Conservation (phyloP, 805 yeast species). For the Jamesozyma hellenica region DNA sequence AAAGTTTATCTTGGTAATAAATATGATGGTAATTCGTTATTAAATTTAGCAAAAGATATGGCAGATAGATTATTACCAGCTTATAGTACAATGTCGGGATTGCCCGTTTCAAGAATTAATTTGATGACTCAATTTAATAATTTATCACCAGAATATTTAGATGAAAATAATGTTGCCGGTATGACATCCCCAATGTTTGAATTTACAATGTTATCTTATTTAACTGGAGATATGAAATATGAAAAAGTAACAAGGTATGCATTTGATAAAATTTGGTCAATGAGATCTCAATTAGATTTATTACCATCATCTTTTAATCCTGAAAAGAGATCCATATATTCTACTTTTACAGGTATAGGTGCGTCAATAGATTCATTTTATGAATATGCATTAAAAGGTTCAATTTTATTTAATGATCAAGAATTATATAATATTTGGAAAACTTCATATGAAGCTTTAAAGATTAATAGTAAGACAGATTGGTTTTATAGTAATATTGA, state of each 20-base stretch:
- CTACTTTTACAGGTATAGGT: constrained; percentile 67
- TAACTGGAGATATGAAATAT: constrained; percentile 67
- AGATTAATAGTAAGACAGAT: constrained; percentile 40
- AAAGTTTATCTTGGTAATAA: constrained; percentile 30
- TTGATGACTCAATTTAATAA: constrained; percentile 33
- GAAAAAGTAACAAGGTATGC: constrained; percentile 53
- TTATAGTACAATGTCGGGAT: constrained; percentile 49
- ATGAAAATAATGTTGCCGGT: constrained; percentile 80
- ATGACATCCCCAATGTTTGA: constrained; percentile 78
- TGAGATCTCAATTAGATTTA: constrained; percentile 50
- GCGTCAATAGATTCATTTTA: constrained; percentile 88
- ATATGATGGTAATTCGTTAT: constrained; percentile 60
- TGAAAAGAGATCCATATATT: constrained; percentile 42
- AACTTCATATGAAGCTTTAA: constrained; percentile 47
- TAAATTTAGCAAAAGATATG: constrained; percentile 61
- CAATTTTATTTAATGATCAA: constrained; percentile 60
- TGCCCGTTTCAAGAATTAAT: constrained; percentile 78
- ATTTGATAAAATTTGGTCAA: constrained; percentile 60
- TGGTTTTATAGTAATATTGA: constrained; percentile 53
- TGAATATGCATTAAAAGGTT: constrained; percentile 74
- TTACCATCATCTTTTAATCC: constrained; percentile 75
- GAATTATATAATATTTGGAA: constrained; percentile 47
- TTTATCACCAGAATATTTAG: constrained; percentile 35
- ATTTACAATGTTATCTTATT: constrained; percentile 59
- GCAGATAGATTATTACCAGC: constrained; percentile 66